Evolutionary conservation across 2,329 filamentous ascomycete species (phyloP).

Genomic region (Cladosporium sphaerospermum): DNA sequence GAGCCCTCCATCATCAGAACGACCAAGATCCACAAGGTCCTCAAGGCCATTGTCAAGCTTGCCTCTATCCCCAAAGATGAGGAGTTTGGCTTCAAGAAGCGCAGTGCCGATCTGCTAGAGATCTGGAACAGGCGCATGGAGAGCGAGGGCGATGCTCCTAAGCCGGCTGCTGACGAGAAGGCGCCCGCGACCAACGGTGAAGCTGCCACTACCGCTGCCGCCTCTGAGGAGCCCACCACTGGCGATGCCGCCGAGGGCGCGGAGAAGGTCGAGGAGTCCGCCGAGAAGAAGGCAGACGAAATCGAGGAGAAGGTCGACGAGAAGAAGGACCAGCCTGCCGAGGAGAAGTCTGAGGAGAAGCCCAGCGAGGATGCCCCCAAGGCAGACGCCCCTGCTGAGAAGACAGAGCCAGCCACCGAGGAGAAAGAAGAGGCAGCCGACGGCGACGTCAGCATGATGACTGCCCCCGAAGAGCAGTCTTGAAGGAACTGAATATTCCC

Average conservation of each 20-base stretch:
- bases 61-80: conserved; percentile 79
- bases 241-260: conserved; percentile 30
- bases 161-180: conserved; percentile 26
- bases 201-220: conserved; percentile 10
- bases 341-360: conserved; percentile 17
- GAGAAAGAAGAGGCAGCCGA: conserved; percentile 10
- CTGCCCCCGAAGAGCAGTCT: conserved; percentile 11
- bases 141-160: conserved; percentile 18
- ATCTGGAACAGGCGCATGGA: conserved; percentile 79
- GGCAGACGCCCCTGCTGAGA: not conserved
- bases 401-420: not conserved
- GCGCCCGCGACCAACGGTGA: conserved; percentile 23
- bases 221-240: conserved; percentile 27
- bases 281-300: conserved; percentile 14
- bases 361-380: conserved; percentile 4
- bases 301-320: conserved; percentile 20
- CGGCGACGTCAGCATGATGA: conserved; percentile 19
- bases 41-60: conserved; percentile 89
- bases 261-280: conserved; percentile 27
- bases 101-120: conserved; percentile 71
- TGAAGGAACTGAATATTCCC: not conserved
- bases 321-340: conserved; percentile 16
- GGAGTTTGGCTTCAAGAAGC: conserved; percentile 80
- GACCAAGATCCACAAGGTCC: conserved; percentile 98
- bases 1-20: conserved; percentile 81